Base-by-base conservation (phyloP, 768 basidiomycete genomes). In the Boletus rex-veris region DNA sequence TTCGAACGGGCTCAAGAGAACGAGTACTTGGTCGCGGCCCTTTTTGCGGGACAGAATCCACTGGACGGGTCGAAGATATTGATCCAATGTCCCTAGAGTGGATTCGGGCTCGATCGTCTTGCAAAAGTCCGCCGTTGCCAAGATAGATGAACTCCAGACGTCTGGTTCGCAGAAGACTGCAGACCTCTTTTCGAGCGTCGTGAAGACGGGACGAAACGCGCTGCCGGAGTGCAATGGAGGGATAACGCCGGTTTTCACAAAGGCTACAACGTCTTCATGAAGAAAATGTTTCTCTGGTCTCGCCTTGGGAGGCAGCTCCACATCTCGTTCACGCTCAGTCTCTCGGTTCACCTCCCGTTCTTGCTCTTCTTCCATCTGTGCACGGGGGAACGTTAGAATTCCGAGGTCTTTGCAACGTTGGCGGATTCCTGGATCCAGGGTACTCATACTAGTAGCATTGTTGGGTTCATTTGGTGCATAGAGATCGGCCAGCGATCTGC, bases 351-450 rank as follows among this genome's bases (percentile, higher is more conserved):
- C 33, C 33, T 35, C 33, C 14, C 33, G 33, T 35, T 35, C 33
- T 1, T 76, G 77, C 46, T 79, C 78, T 54, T 78, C 76, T 33
- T 72, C 71, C 57, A 75, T 57, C 26, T 48, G 55, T 24, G 48
- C 55, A 36, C 62, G 55, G 11, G 57, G 60, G 7, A 50, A 50
- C 3, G 53, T 52, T 10, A 53, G 26, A 31, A 62, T 26, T 1
- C 61, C 59, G 38, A 60, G 61, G 16, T 33, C 31, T 35, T 35
- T 35, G 33, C 33, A 35, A 35, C 33, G 33, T 12, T 35, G 33
- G 11, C 33, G 14, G 33, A 49, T 49, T 11, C 8, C 48, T 31
- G 39, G 18, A 21, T 41, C 39, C 4, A 45, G 19, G 3, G 18
- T 47, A 28, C 26, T 28, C 26, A 28, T 28, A 28, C 26, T 28